These are phyloP conservation scores for Cymodocea nodosa DNA, from an alignment of 116 monocot genomes.

Conservation along the genomic window DNA sequence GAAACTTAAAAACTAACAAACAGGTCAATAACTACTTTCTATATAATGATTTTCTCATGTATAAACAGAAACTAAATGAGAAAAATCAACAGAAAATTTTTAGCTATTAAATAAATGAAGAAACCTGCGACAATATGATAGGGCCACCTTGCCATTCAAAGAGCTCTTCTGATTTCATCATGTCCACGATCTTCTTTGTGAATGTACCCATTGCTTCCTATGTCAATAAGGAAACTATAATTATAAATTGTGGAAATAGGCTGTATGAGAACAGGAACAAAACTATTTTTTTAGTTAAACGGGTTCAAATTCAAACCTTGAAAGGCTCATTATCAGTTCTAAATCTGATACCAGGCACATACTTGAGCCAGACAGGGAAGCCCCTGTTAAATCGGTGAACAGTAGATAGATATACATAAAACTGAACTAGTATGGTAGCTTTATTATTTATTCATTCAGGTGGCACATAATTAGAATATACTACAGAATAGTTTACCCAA, in stretches of 20 bases:
- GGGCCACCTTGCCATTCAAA: conserved; percentile 79
- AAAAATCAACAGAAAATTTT: background rate
- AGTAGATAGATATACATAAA: background rate
- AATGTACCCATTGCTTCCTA: conserved; percentile 63
- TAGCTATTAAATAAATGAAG: background rate
- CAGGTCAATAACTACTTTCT: background rate
- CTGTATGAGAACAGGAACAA: background rate
- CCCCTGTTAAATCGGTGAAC: conserved; percentile 11
- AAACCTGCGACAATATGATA: conserved; percentile 67
- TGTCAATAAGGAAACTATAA: background rate
- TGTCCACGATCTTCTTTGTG: conserved; percentile 56
- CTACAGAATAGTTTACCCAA: conserved; percentile 42
- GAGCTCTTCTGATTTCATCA: conserved; percentile 69
- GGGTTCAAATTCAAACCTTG: conserved; percentile 14
- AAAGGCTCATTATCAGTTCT: conserved; percentile 28
- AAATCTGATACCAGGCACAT: conserved; percentile 22
- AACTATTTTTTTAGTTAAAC: background rate
- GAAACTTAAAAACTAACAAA: background rate
- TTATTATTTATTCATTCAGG: background rate
- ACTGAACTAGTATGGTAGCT: background rate
- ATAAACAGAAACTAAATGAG: too few species aligned
- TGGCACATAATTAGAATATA: background rate
- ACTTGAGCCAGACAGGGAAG: conserved; percentile 29
- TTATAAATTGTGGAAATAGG: background rate
- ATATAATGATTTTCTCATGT: too few species aligned